Base-by-base conservation (phyloP, 768 basidiomycete genomes). In the Pleurotus citrinopileatus region DNA sequence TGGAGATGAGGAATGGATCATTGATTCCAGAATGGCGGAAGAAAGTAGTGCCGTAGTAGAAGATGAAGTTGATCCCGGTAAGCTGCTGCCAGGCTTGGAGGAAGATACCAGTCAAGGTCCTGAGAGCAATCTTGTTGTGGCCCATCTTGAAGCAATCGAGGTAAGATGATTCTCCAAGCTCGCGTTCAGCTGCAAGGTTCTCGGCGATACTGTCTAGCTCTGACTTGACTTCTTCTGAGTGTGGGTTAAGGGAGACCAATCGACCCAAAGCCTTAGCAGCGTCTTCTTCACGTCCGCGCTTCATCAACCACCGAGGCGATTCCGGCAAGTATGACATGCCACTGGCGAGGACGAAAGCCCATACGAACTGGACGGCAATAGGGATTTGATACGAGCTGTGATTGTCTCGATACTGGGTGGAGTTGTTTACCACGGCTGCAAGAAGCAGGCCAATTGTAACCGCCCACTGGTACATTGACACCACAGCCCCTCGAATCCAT, bases 251-350 rank as follows among this genome's bases (percentile, higher is more conserved):
- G 36, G 80, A 75, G 28, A 81, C 82, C 46, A 95, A 82, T 52
- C 86, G 84, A 22, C 76, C 69, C 50, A 94, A 74, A n/a, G 87
- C 63, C 4, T 66, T 60, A 40, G 75, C 74, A 22, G 91, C 92
- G 10, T 75, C 73, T 5, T 75, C 84, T 55, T 85, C 75, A 40
- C 73, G 70, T 40, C 82, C 85, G 29, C 79, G 78, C 74, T 86
- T 87, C 69, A 94, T 76, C 36, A 87, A 76, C 77, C 79, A 94
- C 63, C 90, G 87, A 23, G 90, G 91, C 26, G 87, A 87, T 72
- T 86, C 91, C 29, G 91, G 90, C 32, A 92, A 83, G 61, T 84
- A 66, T 60, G 80, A 59, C 77, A 94, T 88, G 55, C 93, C 93
- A 48, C 58, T 60, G 29, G 77, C 78, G 51, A 95, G 84, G 60